Percentiles rank a stretch among this genome's conserved stretches.
These are phyloP conservation scores for Cairneyella variabilis DNA, from an alignment of 495 filamentous ascomycete genomes.

Conservation along the genomic window DNA sequence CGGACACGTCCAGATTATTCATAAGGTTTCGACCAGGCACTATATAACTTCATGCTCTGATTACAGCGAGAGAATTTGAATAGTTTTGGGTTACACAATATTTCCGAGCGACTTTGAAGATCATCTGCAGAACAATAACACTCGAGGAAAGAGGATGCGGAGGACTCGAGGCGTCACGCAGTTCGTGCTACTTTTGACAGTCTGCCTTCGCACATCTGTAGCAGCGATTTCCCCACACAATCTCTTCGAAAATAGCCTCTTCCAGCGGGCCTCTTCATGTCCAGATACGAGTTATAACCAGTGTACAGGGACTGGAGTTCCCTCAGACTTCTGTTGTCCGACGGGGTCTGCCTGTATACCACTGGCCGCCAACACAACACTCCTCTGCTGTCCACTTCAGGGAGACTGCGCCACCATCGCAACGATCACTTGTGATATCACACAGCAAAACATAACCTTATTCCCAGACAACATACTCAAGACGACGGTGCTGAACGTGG, in stretches of 20 bases:
- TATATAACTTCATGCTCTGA: too few species aligned
- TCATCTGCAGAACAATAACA: too few species aligned
- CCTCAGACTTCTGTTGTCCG: conserved; percentile 74
- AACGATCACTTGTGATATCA: conserved; percentile 68
- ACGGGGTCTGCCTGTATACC: conserved; percentile 55
- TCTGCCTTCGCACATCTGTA: conserved; percentile 11
- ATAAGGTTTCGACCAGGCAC: not conserved
- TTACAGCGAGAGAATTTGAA: too few species aligned
- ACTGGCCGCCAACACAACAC: conserved; percentile 62
- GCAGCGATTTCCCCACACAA: conserved; percentile 11
- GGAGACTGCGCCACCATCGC: conserved; percentile 59
- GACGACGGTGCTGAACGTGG: conserved; percentile 57
- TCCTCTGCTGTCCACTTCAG: conserved; percentile 73
- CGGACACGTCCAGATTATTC: conserved; percentile 3
- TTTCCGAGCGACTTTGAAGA: too few species aligned
- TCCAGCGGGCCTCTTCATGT: conserved; percentile 34
- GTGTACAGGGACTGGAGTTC: conserved; percentile 54
- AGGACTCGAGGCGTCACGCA: conserved; percentile 4
- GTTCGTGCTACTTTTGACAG: conserved; percentile 14
- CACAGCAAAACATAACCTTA: conserved; percentile 56
- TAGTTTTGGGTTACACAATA: too few species aligned
- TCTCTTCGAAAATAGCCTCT: too few species aligned
- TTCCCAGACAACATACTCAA: conserved; percentile 63
- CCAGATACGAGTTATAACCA: conserved; percentile 37
- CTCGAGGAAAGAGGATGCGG: conserved; percentile 17